Base-by-base conservation (phyloP, 1,284 basidiomycete genomes). In the Grifola frondosa region DNA sequence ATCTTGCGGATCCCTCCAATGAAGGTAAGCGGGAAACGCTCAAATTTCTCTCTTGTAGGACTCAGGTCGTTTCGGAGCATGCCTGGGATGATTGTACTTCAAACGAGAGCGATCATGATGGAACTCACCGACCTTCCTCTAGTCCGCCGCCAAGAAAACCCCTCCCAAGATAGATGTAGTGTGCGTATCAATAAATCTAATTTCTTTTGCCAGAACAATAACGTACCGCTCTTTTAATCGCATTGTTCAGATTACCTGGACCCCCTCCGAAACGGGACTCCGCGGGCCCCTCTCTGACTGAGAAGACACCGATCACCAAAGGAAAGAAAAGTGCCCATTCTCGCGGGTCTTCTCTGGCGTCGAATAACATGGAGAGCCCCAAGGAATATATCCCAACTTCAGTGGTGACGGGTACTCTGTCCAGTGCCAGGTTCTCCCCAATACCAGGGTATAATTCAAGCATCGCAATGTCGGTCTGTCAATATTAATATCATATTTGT, bases 151-250 rank as follows among this genome's bases (percentile, higher is more conserved):
- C 15, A 43, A 48, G 39, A 54, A 44, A 32, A 42, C 44, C 12
- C 44, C 52, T 19, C 64, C 67, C 0, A 69, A 68, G 58, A 67
- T 68, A 50, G 68, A 74, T n/a, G 61, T 70, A 41, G 60, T 61
- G 75, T 73, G 49, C 57, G 72, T 67, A 11, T 28, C 16, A 11
- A 38, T 43, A 23, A 28, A 30, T 17, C 40, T 28, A 26, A 6
- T 13, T 19, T 25, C n/a, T n/a, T n/a, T n/a, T n/a, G n/a, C n/a
- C n/a, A n/a, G n/a, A n/a, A n/a, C n/a, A n/a, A n/a, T n/a, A 24
- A 40, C 37, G 17, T 8, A 21, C 26, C 19, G 19, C 23, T 12
- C 19, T 30, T 17, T 15, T 17, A 20, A 40, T 40, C 37, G 13
- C 36, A 24, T 30, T n/a, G 13, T 20, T 22, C 24, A 59, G 56